Base-by-base conservation (phyloP, 139 green algal species). In the Chlorella sp. region DNA sequence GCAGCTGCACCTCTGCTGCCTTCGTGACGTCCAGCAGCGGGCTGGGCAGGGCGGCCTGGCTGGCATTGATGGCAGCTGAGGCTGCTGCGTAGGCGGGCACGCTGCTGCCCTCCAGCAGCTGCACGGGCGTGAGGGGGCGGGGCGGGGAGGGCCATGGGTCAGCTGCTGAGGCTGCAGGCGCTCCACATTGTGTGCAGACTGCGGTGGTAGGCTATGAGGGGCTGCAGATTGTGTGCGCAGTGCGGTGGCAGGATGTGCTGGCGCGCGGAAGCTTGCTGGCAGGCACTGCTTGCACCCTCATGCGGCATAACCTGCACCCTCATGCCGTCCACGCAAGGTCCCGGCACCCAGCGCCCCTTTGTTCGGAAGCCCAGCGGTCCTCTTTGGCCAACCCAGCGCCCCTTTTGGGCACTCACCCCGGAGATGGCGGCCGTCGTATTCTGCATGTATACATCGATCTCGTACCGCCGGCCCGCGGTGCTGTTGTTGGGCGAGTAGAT, bases 1-100 rank as follows among this genome's bases (percentile, higher is more conserved):
- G 76, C 54, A 38, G 54, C 56, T 82, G 76, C 76, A 82, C 54
- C 22, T 32, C 22, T 7, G 56, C 38, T 1, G 56, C 76, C 58
- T 17, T 56, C 26, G 46, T 44, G 54, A 73, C 22, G n/a, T 73
- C 22, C 30, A 83, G 38, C 40, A 83, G 77, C 26, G 77, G 77
- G 38, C 4, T 58, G 40, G 77, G 60, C 77, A 83, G 77, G 11
- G 38, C 40, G 28, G 77, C 77, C 77, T 64, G 58, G 77, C 58
- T 83, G 77, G 77, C 77, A 36, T 83, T 83, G 28, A 83, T 43
- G 28, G 44, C 40, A 8, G 77, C 77, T 17, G 77, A 83, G 26
- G 14, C 30, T 1, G 46, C 77, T 19, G 26, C 3, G 11, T n/a
- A 60, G 60, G n/a, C 77, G 0, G 77, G 58, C 60, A 83, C 38